Base-by-base conservation (phyloP, 345 rosid genomes). In the Lepidium africanum region DNA sequence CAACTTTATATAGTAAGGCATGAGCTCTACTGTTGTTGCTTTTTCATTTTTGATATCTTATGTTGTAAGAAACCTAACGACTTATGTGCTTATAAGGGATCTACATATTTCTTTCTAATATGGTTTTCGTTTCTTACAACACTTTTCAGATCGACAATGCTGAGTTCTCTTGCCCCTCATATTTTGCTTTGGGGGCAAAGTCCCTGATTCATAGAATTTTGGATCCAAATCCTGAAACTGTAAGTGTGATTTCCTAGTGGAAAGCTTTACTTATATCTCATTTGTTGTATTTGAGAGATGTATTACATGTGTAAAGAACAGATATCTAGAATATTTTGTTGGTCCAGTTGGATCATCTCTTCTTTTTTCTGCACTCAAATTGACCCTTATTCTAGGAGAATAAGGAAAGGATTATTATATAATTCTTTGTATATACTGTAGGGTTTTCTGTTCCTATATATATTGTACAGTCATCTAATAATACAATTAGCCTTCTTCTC, bases 1-100 rank as follows among this genome's bases (percentile, higher is more conserved):
- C 96, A 46, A 90, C 97, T 19, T 70, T 93, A 77, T 93, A 93
- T 67, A 84, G 87, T 78, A 93, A 93, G 98, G 98, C 87, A 90
- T 43, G 88, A 43, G 45, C 75, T 60, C 71, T 59, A 43, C 68
- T 59, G 15, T 46, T 41, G 50, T n/a, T 48, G 49, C 75, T 55
- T 30, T 73, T 3, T 15, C 50, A 13, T 57, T 49, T 23, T 66
- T 68, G 25, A 41, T 55, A 7, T 6, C 48, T 25, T 27, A 21
- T 48, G 21, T 50, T 11, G 47, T 19, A 58, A 63, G 14, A 11
- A 23, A 21, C 17, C 47, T 39, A 5, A 6, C 7, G 5, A 59
- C 9, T 50, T 50, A 9, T 45, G 32, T 62, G 62, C 59, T 52
- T 53, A 70, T 53, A 16, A 23, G 45, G 32, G 15, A 42, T 56